A percentile compares a stretch with the other conserved stretches of the same genome.
Conservation (phyloP, 768 basidiomycete genomes). For the Lentinula guzmanii region DNA sequence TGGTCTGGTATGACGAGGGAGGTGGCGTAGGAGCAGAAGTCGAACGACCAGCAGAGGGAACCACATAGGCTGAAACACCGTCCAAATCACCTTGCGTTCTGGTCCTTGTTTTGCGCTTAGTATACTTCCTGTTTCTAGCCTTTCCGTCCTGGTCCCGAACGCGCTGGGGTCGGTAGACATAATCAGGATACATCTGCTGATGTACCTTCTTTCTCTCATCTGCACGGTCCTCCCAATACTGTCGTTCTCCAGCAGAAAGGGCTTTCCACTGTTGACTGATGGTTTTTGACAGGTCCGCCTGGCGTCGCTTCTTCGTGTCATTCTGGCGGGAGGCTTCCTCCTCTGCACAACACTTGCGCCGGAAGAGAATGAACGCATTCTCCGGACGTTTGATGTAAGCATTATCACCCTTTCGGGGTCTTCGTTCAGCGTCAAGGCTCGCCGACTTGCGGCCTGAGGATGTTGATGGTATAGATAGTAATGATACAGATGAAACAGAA, state of each 20-base stretch:
- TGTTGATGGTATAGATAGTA: constrained; percentile 23
- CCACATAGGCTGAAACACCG: constrained; percentile 12
- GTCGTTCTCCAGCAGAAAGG: constrained; percentile 56
- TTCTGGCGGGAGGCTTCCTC: constrained; percentile 2
- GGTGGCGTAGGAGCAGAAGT: constrained; percentile 62
- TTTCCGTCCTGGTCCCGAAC: constrained; percentile 50
- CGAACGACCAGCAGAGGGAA: constrained; percentile 32
- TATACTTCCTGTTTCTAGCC: constrained; percentile 27
- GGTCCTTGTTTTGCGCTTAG: constrained; percentile 28
- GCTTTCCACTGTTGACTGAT: constrained; percentile 79
- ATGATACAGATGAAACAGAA: constrained; percentile 29
- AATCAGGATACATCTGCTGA: constrained; percentile 67
- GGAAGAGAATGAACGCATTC: constrained; percentile 83
- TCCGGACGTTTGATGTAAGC: constrained; percentile 82
- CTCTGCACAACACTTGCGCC: constrained; percentile 61
- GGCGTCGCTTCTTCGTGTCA: constrained; percentile 65
- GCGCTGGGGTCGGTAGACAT: constrained; percentile 73
- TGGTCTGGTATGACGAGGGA: constrained; percentile 47
- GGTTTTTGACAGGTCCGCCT: constrained; percentile 74
- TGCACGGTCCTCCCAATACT: constrained; percentile 70
- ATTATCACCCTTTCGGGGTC: constrained; percentile 68
- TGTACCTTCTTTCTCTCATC: constrained; percentile 79
- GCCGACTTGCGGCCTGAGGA: constrained; percentile 49
- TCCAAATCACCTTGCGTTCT: constrained; percentile 12
- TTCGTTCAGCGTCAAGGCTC: constrained; percentile 43